Evolutionary conservation across 2,329 filamentous ascomycete species (phyloP).

Genomic region (Leptographium procerum): DNA sequence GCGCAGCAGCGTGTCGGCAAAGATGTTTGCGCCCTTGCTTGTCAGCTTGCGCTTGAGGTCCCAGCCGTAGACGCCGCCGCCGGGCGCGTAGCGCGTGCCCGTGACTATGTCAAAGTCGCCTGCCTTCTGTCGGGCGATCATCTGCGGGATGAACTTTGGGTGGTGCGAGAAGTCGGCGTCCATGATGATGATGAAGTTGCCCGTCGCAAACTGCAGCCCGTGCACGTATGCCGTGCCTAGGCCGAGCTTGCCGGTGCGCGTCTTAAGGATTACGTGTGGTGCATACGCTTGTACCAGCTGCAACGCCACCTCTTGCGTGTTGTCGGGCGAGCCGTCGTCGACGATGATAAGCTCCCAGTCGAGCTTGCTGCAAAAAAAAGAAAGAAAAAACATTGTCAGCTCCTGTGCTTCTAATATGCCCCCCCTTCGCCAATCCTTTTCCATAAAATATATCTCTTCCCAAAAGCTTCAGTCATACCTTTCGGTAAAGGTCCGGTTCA

Average conservation of each 20-base stretch:
- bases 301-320: slow-evolving; percentile 79
- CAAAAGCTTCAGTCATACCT: slow-evolving; percentile 48
- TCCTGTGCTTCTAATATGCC: not conserved
- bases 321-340: slow-evolving; percentile 94
- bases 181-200: slow-evolving; percentile 99
- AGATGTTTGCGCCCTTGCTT: slow-evolving; percentile 80
- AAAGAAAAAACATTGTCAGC: not conserved
- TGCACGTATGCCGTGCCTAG: slow-evolving; percentile 94
- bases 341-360: slow-evolving; percentile 98
- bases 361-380: slow-evolving; percentile 53
- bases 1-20: slow-evolving; percentile 85
- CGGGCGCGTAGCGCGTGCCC: slow-evolving; percentile 82
- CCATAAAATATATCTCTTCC: not conserved
- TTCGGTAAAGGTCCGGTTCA: slow-evolving; percentile 84
- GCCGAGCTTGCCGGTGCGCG: slow-evolving; percentile 90
- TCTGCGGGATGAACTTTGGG: slow-evolving; percentile 94
- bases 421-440: not conserved
- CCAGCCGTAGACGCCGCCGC: slow-evolving; percentile 91
- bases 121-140: slow-evolving; percentile 70
- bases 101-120: slow-evolving; percentile 92
- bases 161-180: slow-evolving; percentile 99
- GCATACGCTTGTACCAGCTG: slow-evolving; percentile 83
- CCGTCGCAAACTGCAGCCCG: slow-evolving; percentile 77
- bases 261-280: slow-evolving; percentile 69
- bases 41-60: slow-evolving; percentile 84